Percentiles rank a stretch among this genome's conserved stretches.
phyloP scores from a whole-genome alignment of 495 filamentous ascomycete genomes.

The Hyphodiscus hymeniophilus region DNA sequence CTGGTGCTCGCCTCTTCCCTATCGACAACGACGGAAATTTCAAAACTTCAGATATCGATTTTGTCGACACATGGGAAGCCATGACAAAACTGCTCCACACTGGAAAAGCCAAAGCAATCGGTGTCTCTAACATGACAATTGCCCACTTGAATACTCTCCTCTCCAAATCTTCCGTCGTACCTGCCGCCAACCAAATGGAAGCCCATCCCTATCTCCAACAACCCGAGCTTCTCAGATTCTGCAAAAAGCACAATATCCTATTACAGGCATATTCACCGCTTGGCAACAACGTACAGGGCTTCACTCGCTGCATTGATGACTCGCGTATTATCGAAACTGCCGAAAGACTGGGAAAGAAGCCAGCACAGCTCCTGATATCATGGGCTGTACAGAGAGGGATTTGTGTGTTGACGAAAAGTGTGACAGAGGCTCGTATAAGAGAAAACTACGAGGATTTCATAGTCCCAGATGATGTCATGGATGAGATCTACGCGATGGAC shows the following conservation, averaged over 20 bases:
- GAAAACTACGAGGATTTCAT: too few relatives aligned
- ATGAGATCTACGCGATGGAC: too few relatives aligned
- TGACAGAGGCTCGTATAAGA: too few relatives aligned
- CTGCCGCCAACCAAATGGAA: conserved; percentile 52
- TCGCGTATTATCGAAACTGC: too few relatives aligned
- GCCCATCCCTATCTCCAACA: conserved; percentile 55
- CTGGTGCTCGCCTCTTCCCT: conserved; percentile 37
- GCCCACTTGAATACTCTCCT: conserved; percentile 59
- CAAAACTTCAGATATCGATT: conserved; percentile 57
- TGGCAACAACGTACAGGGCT: too few relatives aligned
- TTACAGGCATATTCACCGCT: conserved; percentile 61
- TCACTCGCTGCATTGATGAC: too few relatives aligned
- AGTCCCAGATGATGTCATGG: too few relatives aligned
- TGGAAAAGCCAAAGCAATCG: conserved; percentile 76
- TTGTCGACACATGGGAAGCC: conserved; percentile 70
- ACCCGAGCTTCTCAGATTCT: conserved; percentile 45
- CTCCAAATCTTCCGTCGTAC: conserved; percentile 49
- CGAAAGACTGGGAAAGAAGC: too few relatives aligned
- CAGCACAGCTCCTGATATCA: too few relatives aligned
- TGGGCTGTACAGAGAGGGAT: too few relatives aligned
- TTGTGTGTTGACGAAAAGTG: too few relatives aligned
- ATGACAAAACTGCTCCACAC: conserved; percentile 67
- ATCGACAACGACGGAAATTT: conserved; percentile 81
- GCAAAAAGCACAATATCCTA: conserved; percentile 47
- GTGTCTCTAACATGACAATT: conserved; percentile 69